Conservation (phyloP, 2,329 filamentous ascomycete genomes). For the Coniella lustricola region DNA sequence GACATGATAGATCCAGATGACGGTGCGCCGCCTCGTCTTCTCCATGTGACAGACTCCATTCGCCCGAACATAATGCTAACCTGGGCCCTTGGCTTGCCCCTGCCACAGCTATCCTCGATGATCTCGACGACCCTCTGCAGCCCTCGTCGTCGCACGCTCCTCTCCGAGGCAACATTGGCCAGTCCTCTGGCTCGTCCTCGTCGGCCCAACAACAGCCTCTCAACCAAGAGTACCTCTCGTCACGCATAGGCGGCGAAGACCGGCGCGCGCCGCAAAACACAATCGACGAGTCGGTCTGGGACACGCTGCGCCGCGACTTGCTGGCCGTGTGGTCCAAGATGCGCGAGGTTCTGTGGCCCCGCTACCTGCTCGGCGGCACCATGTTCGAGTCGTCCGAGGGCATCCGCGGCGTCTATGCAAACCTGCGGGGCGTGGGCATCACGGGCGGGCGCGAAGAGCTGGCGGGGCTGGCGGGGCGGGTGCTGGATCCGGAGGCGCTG, state of each 20-base stretch:
- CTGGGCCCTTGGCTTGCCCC: too few relatives aligned
- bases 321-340: conserved; percentile 96
- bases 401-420: conserved; percentile 55
- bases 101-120: conserved; percentile 68
- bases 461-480: conserved; percentile 51
- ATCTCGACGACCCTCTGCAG: conserved; percentile 81
- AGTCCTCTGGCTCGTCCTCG: conserved; percentile 42
- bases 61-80: neutral
- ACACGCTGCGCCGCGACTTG: conserved; percentile 87
- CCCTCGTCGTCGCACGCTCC: conserved; percentile 66
- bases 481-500: conserved; percentile 57
- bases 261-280: conserved; percentile 83
- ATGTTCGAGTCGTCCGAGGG: conserved; percentile 52
- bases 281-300: conserved; percentile 96
- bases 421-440: conserved; percentile 51
- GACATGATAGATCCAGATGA: conserved; percentile 76
- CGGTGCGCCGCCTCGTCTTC: conserved; percentile 40
- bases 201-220: conserved; percentile 37
- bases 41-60: too few relatives aligned
- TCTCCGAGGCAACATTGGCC: conserved; percentile 75
- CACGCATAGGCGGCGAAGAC: conserved; percentile 86
- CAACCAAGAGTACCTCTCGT: conserved; percentile 78
- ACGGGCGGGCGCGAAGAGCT: conserved; percentile 56
- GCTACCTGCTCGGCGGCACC: conserved; percentile 73
- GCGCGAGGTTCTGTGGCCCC: conserved; percentile 92